Evolutionary conservation across 345 rosid species (phyloP).

Genomic region (Aquilaria malaccensis): DNA sequence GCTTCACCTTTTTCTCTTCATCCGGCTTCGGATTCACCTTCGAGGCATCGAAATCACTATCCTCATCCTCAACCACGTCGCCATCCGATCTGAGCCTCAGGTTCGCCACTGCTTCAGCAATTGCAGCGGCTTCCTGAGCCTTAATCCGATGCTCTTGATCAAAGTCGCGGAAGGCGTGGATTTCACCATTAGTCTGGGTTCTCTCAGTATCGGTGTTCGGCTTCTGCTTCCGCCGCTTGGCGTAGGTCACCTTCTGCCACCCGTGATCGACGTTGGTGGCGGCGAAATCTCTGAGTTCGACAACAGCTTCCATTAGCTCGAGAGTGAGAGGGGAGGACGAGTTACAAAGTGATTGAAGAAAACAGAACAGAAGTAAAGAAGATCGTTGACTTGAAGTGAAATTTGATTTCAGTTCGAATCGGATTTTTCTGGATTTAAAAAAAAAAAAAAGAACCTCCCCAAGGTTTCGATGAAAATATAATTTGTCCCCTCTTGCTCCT

Average conservation of each 20-base stretch:
- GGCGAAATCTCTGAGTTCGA: background rate
- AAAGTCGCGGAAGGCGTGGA: conserved; percentile 9
- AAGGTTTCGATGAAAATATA: no score
- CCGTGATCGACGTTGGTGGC: conserved; percentile 42
- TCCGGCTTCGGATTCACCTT: conserved; percentile 24
- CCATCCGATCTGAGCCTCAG: conserved; percentile 26
- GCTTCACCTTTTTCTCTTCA: conserved; percentile 35
- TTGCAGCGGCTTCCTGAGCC: conserved; percentile 20
- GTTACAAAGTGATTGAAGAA: no score
- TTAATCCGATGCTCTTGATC: background rate
- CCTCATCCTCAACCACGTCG: conserved; percentile 21
- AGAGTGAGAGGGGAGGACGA: no score
- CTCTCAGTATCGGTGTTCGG: conserved; percentile 28
- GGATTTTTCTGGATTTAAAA: no score
- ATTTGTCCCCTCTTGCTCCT: no score
- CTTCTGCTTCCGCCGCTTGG: conserved; percentile 47
- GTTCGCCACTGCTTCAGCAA: conserved; percentile 3
- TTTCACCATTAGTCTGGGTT: conserved; percentile 25
- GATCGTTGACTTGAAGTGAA: no score
- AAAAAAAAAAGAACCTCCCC: no score
- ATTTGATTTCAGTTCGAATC: no score
- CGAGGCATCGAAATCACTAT: conserved; percentile 29
- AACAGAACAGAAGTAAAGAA: no score
- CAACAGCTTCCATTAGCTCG: no score
- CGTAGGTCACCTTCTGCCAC: conserved; percentile 67